Base-by-base conservation (phyloP, 2,329 filamentous ascomycete species). In the Curvularia sp. region DNA sequence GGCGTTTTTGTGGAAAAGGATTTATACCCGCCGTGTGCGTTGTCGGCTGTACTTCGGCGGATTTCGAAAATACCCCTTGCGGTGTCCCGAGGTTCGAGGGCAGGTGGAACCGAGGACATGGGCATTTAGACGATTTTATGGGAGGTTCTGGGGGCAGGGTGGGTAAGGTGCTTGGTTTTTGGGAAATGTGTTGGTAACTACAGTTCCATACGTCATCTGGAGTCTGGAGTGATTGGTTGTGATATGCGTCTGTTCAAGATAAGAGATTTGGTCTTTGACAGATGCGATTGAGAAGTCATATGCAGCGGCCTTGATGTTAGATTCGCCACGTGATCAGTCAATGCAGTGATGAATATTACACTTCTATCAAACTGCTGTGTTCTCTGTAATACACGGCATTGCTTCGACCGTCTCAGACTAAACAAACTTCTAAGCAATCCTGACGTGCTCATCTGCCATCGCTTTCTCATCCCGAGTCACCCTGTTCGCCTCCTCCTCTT, bases 401-500 rank as follows among this genome's bases (percentile, higher is more conserved):
- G 8, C 42, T 15, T 15, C 13, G 27, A 12, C 42, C 13, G 25
- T 28, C 23, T 28, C 2, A 23, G 23, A 18, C n/a, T 19, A 46
- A 18, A 19, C 6, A n/a, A 30, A 27, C n/a, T 19, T 30, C 30
- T 55, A 66, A 30, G 55, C 61, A 32, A 57, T 57, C 39, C 60
- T 60, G 5, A 51, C 46, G 13, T 49, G 62, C 32, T 59, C 60
- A 32, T 71, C 63, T 38, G 47, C 52, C 65, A 77, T 78, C 45
- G 73, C 71, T 68, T 79, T 79, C 25, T 75, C 74, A 8, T 71
- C 61, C 25, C 66, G 53, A 12, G 64, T 45, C 1, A 47, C 55
- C 27, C 60, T 28, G 30, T 55, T 60, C 8, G 65, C 78, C 49
- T 75, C 75, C 47, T 81, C 79, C 18, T 72, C 55, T 27, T 71